Percentiles rank a stretch among this genome's conserved stretches.
Conservation (phyloP, 2,329 filamentous ascomycete species). For the Penicillium sp. region DNA sequence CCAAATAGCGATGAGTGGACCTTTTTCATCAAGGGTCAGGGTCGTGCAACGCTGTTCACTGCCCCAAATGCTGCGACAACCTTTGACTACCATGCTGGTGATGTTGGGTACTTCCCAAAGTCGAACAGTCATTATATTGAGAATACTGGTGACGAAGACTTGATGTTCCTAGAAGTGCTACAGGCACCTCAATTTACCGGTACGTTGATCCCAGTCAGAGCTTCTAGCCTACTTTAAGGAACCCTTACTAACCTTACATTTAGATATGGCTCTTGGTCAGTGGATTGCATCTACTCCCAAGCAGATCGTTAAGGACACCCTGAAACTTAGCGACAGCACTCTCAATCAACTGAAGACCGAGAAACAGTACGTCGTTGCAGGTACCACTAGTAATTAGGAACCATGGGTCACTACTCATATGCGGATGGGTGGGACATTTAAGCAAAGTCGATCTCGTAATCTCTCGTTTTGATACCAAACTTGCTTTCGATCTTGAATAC, state of each 20-base stretch:
- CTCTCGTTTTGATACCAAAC: not conserved
- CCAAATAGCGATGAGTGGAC: constrained; percentile 81
- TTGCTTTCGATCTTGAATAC: not conserved
- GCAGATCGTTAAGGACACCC: constrained; percentile 64
- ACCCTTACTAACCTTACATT: constrained; percentile 36
- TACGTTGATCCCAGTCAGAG: constrained; percentile 16
- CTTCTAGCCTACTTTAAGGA: not conserved
- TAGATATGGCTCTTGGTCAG: constrained; percentile 55
- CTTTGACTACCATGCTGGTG: constrained; percentile 76
- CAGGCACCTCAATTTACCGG: constrained; percentile 68
- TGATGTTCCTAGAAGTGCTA: constrained; percentile 78
- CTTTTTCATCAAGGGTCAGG: constrained; percentile 75
- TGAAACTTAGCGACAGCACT: constrained; percentile 52
- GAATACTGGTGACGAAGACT: constrained; percentile 75
- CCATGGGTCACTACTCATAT: constrained; percentile 3
- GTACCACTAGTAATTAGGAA: constrained; percentile 17
- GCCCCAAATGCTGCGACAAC: constrained; percentile 72
- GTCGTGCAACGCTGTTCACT: constrained; percentile 75
- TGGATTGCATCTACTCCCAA: constrained; percentile 60
- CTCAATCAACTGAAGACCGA: constrained; percentile 51
- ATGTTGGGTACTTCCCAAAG: constrained; percentile 76
- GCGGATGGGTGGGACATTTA: no score
- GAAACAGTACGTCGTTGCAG: constrained; percentile 54
- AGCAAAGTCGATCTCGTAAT: not conserved
- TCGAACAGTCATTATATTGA: constrained; percentile 85